Base-by-base conservation (phyloP, 176 grass and related monocot species). In the Triticum timopheevii region DNA sequence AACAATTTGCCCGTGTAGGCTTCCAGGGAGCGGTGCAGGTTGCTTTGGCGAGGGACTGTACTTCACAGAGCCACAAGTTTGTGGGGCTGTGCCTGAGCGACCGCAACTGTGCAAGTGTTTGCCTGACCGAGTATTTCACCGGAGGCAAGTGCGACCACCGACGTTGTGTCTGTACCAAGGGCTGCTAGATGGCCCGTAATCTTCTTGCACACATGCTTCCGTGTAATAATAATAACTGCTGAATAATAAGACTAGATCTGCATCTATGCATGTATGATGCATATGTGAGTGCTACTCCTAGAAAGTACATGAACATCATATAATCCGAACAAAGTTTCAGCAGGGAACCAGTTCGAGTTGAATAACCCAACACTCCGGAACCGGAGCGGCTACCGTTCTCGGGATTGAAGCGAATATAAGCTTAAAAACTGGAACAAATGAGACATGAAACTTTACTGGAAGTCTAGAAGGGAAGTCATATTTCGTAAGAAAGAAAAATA, bases 91-190 rank as follows among this genome's bases (percentile, higher is more conserved):
- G 92, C 58, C 15, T 84, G 10, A 44, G 67, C 15, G 27, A 61
- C 1, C 9, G 40, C 34, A 93, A 93, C 61, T 93, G 88, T 6
- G 88, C 79, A 20, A 88, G 24, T 19, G 82, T 93, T 34, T 93
- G 92, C 78, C 24, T 28, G 27, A 88, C 82, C 2, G 92, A 93
- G 76, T 86, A 82, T 40, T 93, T 93, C 82, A 4, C 28, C 0
- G 72, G 58, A 13, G 88, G 92, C 39, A 74, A 35, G 8, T 93
- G 92, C 35, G 35, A 49, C 1, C 86, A 65, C 45, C 45, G 44
- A 3, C 38, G 11, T 15, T 73, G 69, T 42, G 23, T 44, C 69
- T 73, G 69, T 22, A 73, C 22, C 69, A 24, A 7, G 34, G 40
- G 7, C 34, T 73, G 69, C 38, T 73, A 73, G 36, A 7, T 24